phyloP scores from a whole-genome alignment of 179 eudicot species.

The Amaranthus tricolor region DNA sequence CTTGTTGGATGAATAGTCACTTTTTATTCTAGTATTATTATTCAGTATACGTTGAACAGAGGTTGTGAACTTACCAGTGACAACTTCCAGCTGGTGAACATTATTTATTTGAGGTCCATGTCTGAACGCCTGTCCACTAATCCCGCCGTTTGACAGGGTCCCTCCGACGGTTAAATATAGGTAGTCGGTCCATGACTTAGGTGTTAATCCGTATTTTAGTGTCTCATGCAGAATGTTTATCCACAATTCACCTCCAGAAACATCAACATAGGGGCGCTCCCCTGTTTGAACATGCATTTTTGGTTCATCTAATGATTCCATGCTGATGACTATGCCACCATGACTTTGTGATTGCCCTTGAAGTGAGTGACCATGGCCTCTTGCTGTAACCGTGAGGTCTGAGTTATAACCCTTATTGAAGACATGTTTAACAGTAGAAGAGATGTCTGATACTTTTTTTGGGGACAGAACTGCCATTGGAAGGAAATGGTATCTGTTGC shows the following conservation, averaged over 20 bases:
- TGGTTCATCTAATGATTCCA: constrained; percentile 60
- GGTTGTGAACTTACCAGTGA: constrained; percentile 39
- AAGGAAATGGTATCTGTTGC: constrained; percentile 49
- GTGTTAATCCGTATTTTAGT: constrained; percentile 47
- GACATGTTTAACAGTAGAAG: constrained; percentile 56
- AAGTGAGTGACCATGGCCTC: constrained; percentile 92
- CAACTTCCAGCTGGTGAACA: constrained; percentile 48
- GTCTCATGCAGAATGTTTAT: constrained; percentile 49
- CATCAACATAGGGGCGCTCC: constrained; percentile 49
- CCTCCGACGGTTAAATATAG: constrained; percentile 61
- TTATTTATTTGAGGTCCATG: constrained; percentile 57
- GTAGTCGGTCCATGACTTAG: constrained; percentile 66
- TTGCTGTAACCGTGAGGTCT: constrained; percentile 73
- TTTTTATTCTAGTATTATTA: background rate
- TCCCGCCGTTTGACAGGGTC: constrained; percentile 64
- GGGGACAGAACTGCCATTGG: constrained; percentile 74
- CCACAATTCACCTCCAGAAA: constrained; percentile 57
- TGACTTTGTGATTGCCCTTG: constrained; percentile 84
- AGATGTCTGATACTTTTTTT: constrained; percentile 67
- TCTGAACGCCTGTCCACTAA: constrained; percentile 58
- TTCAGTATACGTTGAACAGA: background rate
- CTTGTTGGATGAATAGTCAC: background rate
- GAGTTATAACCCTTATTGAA: constrained; percentile 65
- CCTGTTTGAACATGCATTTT: constrained; percentile 55
- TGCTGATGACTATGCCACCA: constrained; percentile 72